Evolutionary conservation across 2,329 filamentous ascomycete species (phyloP), one percentile per base, ranked within the genome.

Genomic region (Aspergillus sp.): DNA sequence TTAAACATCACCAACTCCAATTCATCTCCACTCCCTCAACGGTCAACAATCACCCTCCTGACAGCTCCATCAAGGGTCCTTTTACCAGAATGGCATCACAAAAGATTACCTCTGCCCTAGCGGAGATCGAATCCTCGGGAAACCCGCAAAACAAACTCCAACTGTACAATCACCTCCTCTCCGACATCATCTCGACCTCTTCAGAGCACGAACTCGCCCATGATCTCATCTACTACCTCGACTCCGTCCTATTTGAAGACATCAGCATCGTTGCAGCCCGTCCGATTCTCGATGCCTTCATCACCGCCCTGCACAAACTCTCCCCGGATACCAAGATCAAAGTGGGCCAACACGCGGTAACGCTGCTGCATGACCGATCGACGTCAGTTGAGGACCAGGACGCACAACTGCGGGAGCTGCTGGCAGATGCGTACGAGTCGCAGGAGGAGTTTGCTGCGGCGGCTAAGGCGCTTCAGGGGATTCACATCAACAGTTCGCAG

Each of bases 401-500:
- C 58, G 86, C 85, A 4, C 74, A 80, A 40, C 76, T 96, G 45
- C 86, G 89, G 53, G 82, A 91, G 61, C 79, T 89, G 45, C 76
- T 95, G 12, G 90, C 91, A 19, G 81, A 86, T 49, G 88, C 88
- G 8, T 85, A 93, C 71, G 89, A 97, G 69, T 71, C 72, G 47
- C 81, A 86, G 54, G 88, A 95, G 42, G 88, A 95, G 64, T 94
- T 85, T 66, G 72, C 78, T 26, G 79, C 79, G 29, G 89, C 91
- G 0, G 93, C 93, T 29, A 82, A 83, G 62, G 76, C 80, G 7
- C 78, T 98, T 5, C 81, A 88, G 59, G 84, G 83, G 34, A 94
- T 97, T 57, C 86, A 89, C 32, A 82, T 97, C 41, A 91, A 98
- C 63, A 85, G 81, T 48, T 90, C 89, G 2, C 89, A 95, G 72